These are phyloP conservation scores for Tetrapyrgos nigripes DNA, from an alignment of 1,284 basidiomycete genomes.

Conservation along the genomic window DNA sequence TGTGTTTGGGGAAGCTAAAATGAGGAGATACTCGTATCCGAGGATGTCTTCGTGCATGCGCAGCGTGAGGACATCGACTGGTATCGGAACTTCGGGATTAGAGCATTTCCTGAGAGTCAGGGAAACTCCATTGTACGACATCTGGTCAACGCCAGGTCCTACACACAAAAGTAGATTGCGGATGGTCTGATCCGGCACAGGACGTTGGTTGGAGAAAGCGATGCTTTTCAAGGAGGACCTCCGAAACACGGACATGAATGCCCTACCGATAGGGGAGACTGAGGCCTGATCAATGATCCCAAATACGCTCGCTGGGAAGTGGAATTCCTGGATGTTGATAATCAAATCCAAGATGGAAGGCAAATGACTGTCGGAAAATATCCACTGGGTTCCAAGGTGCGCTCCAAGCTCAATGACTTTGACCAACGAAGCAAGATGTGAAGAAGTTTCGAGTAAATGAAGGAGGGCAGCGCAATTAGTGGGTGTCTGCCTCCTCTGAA, in stretches of 20 bases:
- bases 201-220: neutral
- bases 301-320: too few species aligned
- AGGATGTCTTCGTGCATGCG: neutral
- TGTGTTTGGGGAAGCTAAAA: neutral
- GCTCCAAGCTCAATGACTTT: neutral
- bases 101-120: neutral
- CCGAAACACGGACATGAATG: neutral
- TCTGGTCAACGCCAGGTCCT: neutral
- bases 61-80: neutral
- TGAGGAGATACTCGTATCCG: neutral
- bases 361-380: neutral
- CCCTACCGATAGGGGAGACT: neutral
- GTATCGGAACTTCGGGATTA: neutral
- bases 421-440: neutral
- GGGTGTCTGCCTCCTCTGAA: too few species aligned
- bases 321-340: neutral
- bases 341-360: neutral
- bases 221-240: neutral
- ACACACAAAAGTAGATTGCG: neutral
- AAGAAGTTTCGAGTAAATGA: neutral
- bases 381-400: neutral
- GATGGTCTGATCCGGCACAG: neutral
- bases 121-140: neutral
- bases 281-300: neutral
- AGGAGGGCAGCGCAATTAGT: neutral